Percentiles rank a stretch among this genome's conserved stretches.
Conservation (phyloP, 352 stramenopile genomes). For the Pythium myriotylum region DNA sequence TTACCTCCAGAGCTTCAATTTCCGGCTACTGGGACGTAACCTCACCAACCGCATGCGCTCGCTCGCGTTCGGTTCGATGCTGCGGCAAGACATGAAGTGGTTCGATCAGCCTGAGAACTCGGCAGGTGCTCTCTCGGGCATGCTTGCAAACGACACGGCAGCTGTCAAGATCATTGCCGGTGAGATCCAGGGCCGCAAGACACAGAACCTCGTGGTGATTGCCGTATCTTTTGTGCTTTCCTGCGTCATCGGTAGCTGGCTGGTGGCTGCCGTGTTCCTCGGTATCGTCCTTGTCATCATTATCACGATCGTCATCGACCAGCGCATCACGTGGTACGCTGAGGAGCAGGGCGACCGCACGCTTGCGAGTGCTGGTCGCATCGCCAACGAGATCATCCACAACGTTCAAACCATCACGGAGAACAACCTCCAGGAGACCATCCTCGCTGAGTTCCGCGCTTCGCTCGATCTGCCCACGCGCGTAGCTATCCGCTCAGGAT, state of each 20-base stretch:
- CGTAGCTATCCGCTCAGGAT: slow-evolving; percentile 53
- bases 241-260: slow-evolving; percentile 29
- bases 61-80: slow-evolving; percentile 42
- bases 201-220: slow-evolving; percentile 30
- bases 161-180: slow-evolving; percentile 55
- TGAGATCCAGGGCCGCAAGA: slow-evolving; percentile 32
- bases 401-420: slow-evolving; percentile 32
- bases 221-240: slow-evolving; percentile 19
- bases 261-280: slow-evolving; percentile 36
- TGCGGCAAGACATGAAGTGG: slow-evolving; percentile 71
- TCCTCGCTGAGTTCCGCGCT: slow-evolving; percentile 31
- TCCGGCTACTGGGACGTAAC: slow-evolving; percentile 41
- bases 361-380: slow-evolving; percentile 21
- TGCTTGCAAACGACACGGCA: slow-evolving; percentile 60
- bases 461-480: slow-evolving; percentile 40
- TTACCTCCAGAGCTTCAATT: slow-evolving; percentile 13
- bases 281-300: slow-evolving; percentile 34
- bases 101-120: slow-evolving; percentile 63
- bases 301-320: slow-evolving; percentile 33
- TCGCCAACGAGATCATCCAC: slow-evolving; percentile 32
- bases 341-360: slow-evolving; percentile 27
- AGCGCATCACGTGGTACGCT: slow-evolving; percentile 27
- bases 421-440: slow-evolving; percentile 26
- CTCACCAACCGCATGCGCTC: slow-evolving; percentile 42
- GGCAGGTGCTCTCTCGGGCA: slow-evolving; percentile 51